A percentile compares a stretch with the other conserved stretches of the same genome.
These are phyloP conservation scores for Collybiopsis luxurians DNA, from an alignment of 768 basidiomycete genomes.

Conservation along the genomic window DNA sequence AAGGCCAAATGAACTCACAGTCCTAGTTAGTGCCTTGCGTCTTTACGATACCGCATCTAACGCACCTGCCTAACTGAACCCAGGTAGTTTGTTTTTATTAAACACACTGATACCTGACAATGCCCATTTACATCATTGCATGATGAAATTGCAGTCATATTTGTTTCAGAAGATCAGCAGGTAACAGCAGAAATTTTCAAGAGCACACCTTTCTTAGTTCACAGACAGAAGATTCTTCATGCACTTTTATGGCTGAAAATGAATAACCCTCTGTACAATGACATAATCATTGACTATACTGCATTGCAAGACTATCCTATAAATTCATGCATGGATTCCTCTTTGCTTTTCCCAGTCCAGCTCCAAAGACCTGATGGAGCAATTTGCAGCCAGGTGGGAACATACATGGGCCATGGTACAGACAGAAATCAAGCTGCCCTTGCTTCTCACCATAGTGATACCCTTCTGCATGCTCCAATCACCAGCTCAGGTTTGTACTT, in stretches of 20 bases:
- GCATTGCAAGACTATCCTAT: constrained; percentile 11
- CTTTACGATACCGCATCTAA: too few species aligned
- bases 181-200: constrained; percentile 6
- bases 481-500: neutral
- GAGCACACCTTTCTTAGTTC: constrained; percentile 12
- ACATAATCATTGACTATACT: constrained; percentile 10
- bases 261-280: constrained; percentile 11
- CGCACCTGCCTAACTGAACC: too few species aligned
- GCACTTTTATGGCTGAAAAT: constrained; percentile 12
- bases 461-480: neutral
- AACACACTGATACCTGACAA: too few species aligned
- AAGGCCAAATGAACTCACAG: too few species aligned
- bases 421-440: constrained; percentile 10
- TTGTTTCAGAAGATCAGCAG: constrained; percentile 5
- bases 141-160: constrained; percentile 15
- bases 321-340: neutral
- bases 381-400: constrained; percentile 9
- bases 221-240: neutral
- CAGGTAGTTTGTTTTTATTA: too few species aligned
- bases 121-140: constrained; percentile 9
- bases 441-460: constrained; percentile 1
- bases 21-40: too few species aligned
- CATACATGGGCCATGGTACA: constrained; percentile 13
- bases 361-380: constrained; percentile 3
- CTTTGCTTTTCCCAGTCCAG: constrained; percentile 10